Base-by-base conservation (phyloP, 2,329 filamentous ascomycete genomes). In the Phymatotrichopsis omnivora region DNA sequence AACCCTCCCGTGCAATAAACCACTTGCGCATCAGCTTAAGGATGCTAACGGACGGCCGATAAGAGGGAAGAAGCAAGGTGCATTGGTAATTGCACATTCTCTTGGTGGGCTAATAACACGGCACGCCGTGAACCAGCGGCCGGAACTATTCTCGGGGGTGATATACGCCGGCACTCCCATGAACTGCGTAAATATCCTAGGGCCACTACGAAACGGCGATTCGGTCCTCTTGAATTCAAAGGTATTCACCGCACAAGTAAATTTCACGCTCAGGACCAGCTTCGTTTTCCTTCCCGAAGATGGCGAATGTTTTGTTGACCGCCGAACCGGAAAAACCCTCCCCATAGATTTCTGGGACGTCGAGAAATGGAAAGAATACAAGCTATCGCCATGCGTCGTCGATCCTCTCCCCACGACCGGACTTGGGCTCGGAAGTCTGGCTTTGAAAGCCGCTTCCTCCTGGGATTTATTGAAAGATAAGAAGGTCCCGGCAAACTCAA, bases 181-280 rank as follows among this genome's bases (percentile, higher is more conserved):
- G 55, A 76, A 82, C 42, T 94, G 86, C 60, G 77, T 95, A 61
- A 95, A 94, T 61, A 91, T 94, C 40, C 72, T 95, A 3, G 89
- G 89, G 0, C 87, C 87, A 1, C 63, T 96, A 10, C 78, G 87
- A 27, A 89, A 93, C 57, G 87, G 87, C n/a, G 87, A 96, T 60
- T 83, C 87, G 14, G 86, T 95, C 0, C 71, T 94, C 1, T 71
- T 95, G 48, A 93, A 87, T 58, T 86, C 86, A 51, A 84, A 85
- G 54, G 81, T 95, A 0, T 71, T 96, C 12, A 94, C 86, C 1
- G 86, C 89, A 0, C 84, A 91, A 60, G 55, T 57, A 42, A 93
- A 93, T 64, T 94, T 96, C 59, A 86, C 82, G 0, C 78, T 96
- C 38, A 75, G 89, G 6, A 93, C 86, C 0, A 87, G 79, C 31